Base-by-base conservation (phyloP, 108 stramenopile species). In the Skeletonema marinoi region DNA sequence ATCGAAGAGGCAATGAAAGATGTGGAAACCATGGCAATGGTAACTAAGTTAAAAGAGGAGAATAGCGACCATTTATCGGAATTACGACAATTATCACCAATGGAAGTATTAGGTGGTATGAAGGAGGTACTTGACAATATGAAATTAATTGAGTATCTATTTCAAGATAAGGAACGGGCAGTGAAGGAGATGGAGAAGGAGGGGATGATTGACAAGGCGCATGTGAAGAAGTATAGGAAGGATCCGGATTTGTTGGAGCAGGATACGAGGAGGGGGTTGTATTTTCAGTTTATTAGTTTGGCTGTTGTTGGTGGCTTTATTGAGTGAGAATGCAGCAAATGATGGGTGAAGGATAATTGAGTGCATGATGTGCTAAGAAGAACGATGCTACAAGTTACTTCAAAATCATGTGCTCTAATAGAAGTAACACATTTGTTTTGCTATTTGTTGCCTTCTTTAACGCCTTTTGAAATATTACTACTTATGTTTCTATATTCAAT, bases 171-270 rank as follows among this genome's bases (percentile, higher is more conserved):
- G 36, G 82, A 83, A 51, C 68, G 69, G 65, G 91, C 91, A 21
- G 78, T 92, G 16, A 56, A 41, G 19, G 89, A 77, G 71, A 80
- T 90, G 81, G 78, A 88, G 60, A 78, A 87, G 51, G 91, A 87
- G 66, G 91, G 91, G n/a, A 66, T 92, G 88, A 88, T 92, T 32
- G 65, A 73, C 30, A 78, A 84, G 58, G 78, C 78, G 32, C 79
- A 86, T 56, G 36, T 91, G 29, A 73, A 85, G n/a, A 73, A 79
- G 39, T 91, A 91, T 64, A 75, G 75, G 69, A 77, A 88, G 62
- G 82, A 90, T 69, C 91, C 89, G 2, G 63, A 67, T 19, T 70
- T 85, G 30, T 78, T 92, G 72, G 88, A 87, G 67, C 70, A 75
- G 31, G 91, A 92, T 58, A 88, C 87, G 42, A 70, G 87, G 51